These are phyloP conservation scores for Neotropicomus parvogracilis DNA, from an alignment of 1,284 basidiomycete genomes.

Conservation along the genomic window DNA sequence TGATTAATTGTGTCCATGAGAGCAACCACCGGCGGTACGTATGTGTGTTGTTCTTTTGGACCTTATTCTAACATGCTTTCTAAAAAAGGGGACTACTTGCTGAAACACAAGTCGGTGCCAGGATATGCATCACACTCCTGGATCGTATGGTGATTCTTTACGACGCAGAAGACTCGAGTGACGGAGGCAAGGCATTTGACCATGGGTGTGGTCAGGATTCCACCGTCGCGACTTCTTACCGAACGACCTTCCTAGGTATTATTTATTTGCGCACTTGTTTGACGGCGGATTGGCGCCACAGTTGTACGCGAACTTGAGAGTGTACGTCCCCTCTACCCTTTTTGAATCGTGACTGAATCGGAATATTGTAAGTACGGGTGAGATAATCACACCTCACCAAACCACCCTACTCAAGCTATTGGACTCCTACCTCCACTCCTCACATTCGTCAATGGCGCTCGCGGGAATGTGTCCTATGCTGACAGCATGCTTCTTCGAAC, in stretches of 20 bases:
- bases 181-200: conserved; percentile 66
- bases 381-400: conserved; percentile 79
- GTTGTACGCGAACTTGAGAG: conserved; percentile 47
- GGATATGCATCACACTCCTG: conserved; percentile 59
- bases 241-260: conserved; percentile 41
- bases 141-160: conserved; percentile 65
- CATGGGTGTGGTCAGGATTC: conserved; percentile 52
- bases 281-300: conserved; percentile 48
- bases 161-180: conserved; percentile 59
- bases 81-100: conserved; percentile 47
- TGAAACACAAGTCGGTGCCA: conserved; percentile 50
- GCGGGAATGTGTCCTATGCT: conserved; percentile 50
- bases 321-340: conserved; percentile 39
- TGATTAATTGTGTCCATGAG: conserved; percentile 67
- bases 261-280: conserved; percentile 51
- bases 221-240: conserved; percentile 2
- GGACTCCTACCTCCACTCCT: conserved; percentile 72
- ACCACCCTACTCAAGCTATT: conserved; percentile 81
- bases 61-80: conserved; percentile 3
- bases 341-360: conserved; percentile 10
- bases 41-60: not conserved
- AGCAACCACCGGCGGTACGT: conserved; percentile 57
- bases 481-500: conserved; percentile 48
- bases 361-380: conserved; percentile 48
- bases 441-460: conserved; percentile 32